Evolutionary conservation across 163 green algal species (phyloP).

Genomic region (Scenedesmus sp.): DNA sequence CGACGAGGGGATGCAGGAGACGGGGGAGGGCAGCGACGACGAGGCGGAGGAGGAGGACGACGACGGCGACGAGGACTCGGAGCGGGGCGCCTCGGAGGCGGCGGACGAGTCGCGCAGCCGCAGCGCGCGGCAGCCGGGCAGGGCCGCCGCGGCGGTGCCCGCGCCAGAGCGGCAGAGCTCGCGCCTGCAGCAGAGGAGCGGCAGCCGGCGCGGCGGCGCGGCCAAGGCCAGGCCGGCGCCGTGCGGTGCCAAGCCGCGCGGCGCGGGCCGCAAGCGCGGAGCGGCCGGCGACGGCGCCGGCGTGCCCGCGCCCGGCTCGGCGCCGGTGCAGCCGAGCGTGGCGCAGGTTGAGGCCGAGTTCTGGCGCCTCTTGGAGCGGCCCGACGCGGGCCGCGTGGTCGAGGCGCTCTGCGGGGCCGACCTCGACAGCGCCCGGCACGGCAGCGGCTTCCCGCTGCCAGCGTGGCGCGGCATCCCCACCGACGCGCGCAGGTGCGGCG

Average conservation of each 20-base stretch:
- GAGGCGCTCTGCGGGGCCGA: conserved; percentile 85
- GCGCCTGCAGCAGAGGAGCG: neutral
- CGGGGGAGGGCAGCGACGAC: neutral
- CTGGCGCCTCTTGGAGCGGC: conserved; percentile 89
- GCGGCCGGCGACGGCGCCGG: too few species aligned
- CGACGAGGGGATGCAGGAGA: too few species aligned
- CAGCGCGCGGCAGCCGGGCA: neutral
- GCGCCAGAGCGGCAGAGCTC: neutral
- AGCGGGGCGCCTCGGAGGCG: too few species aligned
- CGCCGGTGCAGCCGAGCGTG: conserved; percentile 38
- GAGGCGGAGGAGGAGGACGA: neutral
- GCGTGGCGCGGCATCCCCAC: neutral
- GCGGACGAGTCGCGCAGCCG: neutral
- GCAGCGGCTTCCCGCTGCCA: conserved; percentile 65
- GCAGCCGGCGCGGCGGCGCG: neutral
- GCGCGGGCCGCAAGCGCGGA: too few species aligned
- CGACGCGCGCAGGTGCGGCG: neutral
- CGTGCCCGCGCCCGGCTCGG: too few species aligned
- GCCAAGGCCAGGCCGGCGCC: neutral
- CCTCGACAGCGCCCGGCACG: conserved; percentile 77
- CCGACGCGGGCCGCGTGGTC: conserved; percentile 58
- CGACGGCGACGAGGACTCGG: neutral
- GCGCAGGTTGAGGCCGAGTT: conserved; percentile 92
- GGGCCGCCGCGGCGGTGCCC: too few species aligned
- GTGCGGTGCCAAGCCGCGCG: neutral